Conservation (phyloP, 352 stramenopile species). For the Phytophthora agathidicida region DNA sequence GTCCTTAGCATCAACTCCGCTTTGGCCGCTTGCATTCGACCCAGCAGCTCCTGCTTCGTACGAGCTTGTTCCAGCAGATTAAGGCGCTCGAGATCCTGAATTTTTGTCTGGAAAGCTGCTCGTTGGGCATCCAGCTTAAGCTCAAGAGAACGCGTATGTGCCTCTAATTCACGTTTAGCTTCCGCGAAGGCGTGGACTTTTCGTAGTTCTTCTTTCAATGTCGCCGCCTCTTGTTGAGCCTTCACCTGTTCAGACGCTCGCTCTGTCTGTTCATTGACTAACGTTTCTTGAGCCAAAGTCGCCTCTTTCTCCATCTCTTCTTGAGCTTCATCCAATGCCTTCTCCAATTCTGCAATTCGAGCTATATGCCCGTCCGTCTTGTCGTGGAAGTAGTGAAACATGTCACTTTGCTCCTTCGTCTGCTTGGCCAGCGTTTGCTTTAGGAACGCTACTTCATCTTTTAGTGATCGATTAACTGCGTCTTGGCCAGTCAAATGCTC, state of each 20-base stretch:
- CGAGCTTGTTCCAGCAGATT: slow-evolving; percentile 70
- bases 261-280: slow-evolving; percentile 25
- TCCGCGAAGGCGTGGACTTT: slow-evolving; percentile 59
- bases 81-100: slow-evolving; percentile 60
- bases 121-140: slow-evolving; percentile 37
- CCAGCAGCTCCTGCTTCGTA: slow-evolving; percentile 75
- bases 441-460: slow-evolving; percentile 56
- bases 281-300: slow-evolving; percentile 3
- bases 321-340: slow-evolving; percentile 21
- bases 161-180: slow-evolving; percentile 59
- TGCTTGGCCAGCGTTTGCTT: slow-evolving; percentile 47
- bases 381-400: slow-evolving; percentile 89
- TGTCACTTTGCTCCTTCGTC: slow-evolving; percentile 72
- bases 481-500: slow-evolving; percentile 50
- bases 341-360: slow-evolving; percentile 66
- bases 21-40: slow-evolving; percentile 55
- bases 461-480: slow-evolving; percentile 37
- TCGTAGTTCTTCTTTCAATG: slow-evolving; percentile 44
- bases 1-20: slow-evolving; percentile 59
- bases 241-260: slow-evolving; percentile 13
- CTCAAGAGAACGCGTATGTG: slow-evolving; percentile 40
- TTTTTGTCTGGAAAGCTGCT: slow-evolving; percentile 35
- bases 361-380: slow-evolving; percentile 84
- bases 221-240: slow-evolving; percentile 24
- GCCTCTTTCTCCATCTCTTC: slow-evolving; percentile 8